A percentile compares a stretch with the other conserved stretches of the same genome.
Evolutionary conservation across 2,329 filamentous ascomycete species (phyloP).

Genomic region (Hymenotorrendiella dingleyae): DNA sequence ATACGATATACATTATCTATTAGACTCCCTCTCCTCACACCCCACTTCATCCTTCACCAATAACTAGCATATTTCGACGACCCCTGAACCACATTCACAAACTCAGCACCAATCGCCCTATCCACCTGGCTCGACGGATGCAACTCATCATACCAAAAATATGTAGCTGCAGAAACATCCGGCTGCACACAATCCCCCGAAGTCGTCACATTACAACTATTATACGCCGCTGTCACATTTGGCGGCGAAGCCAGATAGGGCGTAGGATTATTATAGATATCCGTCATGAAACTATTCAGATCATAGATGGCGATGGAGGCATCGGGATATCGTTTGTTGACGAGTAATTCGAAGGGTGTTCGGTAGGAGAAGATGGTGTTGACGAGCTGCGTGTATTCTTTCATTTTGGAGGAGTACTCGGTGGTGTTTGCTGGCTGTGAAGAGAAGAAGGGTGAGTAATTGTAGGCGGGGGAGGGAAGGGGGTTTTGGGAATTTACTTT

Average conservation of each 20-base stretch:
- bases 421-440: conserved; percentile 40
- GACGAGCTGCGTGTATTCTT: conserved; percentile 43
- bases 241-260: conserved; percentile 57
- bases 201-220: conserved; percentile 41
- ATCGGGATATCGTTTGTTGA: conserved; percentile 46
- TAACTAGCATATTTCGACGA: conserved; percentile 30
- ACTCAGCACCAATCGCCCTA: conserved; percentile 49
- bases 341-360: conserved; percentile 39
- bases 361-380: conserved; percentile 46
- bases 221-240: conserved; percentile 54
- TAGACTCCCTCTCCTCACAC: too few species aligned
- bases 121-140: conserved; percentile 64
- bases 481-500: conserved; percentile 18
- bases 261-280: conserved; percentile 57
- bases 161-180: conserved; percentile 47
- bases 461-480: neutral
- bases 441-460: conserved; percentile 31
- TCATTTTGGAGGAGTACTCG: conserved; percentile 42
- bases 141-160: conserved; percentile 68
- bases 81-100: conserved; percentile 48
- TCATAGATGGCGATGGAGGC: conserved; percentile 62
- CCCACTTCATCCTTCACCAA: too few species aligned
- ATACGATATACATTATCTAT: too few species aligned
- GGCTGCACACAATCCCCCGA: conserved; percentile 32
- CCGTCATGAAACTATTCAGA: conserved; percentile 56